Base-by-base conservation (phyloP, 352 stramenopile genomes). In the Phytophthora pistaciae region DNA sequence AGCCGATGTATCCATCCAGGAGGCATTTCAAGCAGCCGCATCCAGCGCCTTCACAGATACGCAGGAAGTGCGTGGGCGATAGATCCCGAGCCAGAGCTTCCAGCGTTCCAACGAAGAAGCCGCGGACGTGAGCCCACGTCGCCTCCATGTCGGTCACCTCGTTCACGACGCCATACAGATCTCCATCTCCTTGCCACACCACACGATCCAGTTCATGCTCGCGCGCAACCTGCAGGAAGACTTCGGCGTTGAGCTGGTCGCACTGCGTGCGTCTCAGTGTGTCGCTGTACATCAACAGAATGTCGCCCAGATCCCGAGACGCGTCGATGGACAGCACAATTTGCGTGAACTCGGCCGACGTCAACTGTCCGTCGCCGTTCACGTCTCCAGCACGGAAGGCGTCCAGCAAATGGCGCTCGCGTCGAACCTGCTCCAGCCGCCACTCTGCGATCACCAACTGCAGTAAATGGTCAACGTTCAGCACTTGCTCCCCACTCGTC, bases 21-120 rank as follows among this genome's bases (percentile, higher is more conserved):
- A 96, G 84, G 66, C 88, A 94, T 68, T 96, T 92, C 18, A 96
- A 68, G 36, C 87, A 96, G 23, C 88, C 88, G 27, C 88, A 96
- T 4, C 88, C 88, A 16, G 88, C 85, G 3, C 83, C 88, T 73
- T 92, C 79, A 23, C 88, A 96, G 9, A 81, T 64, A 8, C 85
- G 85, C 1, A 95, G 63, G 38, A 91, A 90, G 52, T 95, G 87
- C 5, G 31, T 71, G 0, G 62, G 48, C 0, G 74, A 74, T 16
- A 93, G 67, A 56, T 93, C 84, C 8, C 85, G 61, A 7, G 70
- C 79, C 14, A 94, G 66, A 6, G 80, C 74, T 60, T 96, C 84
- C 6, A 96, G 50, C 3, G 87, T 94, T 0, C 85, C 89, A 1
- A 95, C 54, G 54, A 95, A 95, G 66, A 92, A 94, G 5, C 60